Evolutionary conservation across 2,329 filamentous ascomycete genomes (phyloP).

Genomic region (Elsinoe arachidis): DNA sequence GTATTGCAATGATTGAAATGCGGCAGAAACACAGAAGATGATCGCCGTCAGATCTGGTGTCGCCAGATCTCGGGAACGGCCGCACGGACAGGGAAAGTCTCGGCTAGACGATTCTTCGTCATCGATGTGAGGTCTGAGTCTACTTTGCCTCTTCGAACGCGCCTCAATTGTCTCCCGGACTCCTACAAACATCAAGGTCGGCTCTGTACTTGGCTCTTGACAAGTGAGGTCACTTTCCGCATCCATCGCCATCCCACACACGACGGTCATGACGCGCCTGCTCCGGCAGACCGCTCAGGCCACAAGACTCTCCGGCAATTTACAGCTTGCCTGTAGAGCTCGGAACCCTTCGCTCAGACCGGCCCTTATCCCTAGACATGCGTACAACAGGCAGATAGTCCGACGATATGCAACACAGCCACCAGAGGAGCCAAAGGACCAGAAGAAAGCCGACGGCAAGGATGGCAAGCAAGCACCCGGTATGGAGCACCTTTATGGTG

Average conservation of each 20-base stretch:
- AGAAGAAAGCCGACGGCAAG: conserved; percentile 29
- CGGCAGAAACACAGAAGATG: background rate
- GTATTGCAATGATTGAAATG: too few species aligned
- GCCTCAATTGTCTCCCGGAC: background rate
- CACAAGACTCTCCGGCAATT: conserved; percentile 26
- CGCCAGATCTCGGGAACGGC: conserved; percentile 2
- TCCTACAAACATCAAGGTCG: background rate
- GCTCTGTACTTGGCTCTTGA: background rate
- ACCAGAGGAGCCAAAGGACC: conserved; percentile 36
- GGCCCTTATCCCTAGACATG: conserved; percentile 34
- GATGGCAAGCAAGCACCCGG: conserved; percentile 32
- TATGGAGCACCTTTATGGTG: conserved; percentile 39
- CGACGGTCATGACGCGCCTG: conserved; percentile 25
- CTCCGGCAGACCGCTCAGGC: conserved; percentile 28
- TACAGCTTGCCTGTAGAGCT: conserved; percentile 27
- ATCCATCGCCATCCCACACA: background rate
- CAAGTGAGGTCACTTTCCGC: background rate
- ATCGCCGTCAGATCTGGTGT: background rate
- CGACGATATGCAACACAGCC: conserved; percentile 38
- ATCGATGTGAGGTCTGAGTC: conserved; percentile 9
- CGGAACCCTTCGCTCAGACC: conserved; percentile 28
- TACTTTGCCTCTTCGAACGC: background rate
- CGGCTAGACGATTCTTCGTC: conserved; percentile 11
- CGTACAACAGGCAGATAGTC: conserved; percentile 36
- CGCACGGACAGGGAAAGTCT: conserved; percentile 7